Conservation (phyloP, 306 rosid genomes). For the Quercus aquifolioides region DNA sequence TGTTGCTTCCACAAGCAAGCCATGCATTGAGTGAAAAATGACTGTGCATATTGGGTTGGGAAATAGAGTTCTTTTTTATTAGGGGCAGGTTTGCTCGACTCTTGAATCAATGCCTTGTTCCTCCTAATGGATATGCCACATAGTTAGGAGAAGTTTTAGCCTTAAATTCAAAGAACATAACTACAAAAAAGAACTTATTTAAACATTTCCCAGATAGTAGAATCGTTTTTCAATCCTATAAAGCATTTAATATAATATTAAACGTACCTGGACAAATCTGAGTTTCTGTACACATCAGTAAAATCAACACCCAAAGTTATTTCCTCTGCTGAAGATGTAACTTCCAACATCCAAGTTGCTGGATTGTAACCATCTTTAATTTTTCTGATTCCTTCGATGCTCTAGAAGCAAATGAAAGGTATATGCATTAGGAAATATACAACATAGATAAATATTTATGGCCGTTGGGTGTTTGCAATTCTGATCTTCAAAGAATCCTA, state of each 20-base stretch:
- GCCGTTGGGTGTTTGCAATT: neutral
- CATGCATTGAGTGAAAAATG: constrained; percentile 27
- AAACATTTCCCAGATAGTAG: neutral
- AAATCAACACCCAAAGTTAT: constrained; percentile 39
- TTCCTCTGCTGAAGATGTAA: constrained; percentile 41
- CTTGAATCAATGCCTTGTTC: constrained; percentile 34
- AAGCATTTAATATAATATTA: neutral
- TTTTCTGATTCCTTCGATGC: constrained; percentile 29
- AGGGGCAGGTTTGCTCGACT: constrained; percentile 32
- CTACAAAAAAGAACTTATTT: neutral
- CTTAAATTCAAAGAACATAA: too few species aligned
- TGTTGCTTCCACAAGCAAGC: constrained; percentile 52
- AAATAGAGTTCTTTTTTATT: constrained; percentile 34
- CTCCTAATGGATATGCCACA: constrained; percentile 24
- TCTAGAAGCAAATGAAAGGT: constrained; percentile 21
- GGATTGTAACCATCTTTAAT: constrained; percentile 43
- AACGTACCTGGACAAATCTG: constrained; percentile 38
- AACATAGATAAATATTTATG: neutral
- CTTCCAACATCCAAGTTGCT: constrained; percentile 60
- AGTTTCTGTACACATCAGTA: constrained; percentile 27
- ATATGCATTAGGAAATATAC: neutral
- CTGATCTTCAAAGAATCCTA: neutral
- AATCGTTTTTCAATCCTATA: neutral
- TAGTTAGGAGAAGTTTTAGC: neutral
- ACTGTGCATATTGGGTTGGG: constrained; percentile 23